A percentile compares a stretch with the other conserved stretches of the same genome.
Conservation (phyloP, 352 stramenopile genomes). For the Phytophthora pini region DNA sequence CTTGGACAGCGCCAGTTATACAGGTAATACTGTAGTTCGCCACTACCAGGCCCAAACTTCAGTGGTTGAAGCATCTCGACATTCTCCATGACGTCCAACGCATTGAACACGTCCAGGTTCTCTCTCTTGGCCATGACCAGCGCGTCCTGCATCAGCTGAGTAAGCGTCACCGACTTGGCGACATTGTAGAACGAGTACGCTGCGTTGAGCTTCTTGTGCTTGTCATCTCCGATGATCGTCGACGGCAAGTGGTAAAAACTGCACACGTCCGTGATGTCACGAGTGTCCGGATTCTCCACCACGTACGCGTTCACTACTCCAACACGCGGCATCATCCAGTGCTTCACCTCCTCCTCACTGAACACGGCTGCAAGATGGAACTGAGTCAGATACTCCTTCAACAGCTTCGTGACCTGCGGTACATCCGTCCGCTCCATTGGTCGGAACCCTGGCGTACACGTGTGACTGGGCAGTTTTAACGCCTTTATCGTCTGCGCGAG, state of each 20-base stretch:
- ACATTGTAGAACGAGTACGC: constrained; percentile 99
- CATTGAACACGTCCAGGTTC: constrained; percentile 73
- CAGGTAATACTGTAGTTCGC: constrained; percentile 79
- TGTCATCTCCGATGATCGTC: constrained; percentile 94
- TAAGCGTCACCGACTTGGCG: constrained; percentile 61
- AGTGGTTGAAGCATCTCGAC: constrained; percentile 57
- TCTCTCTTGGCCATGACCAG: constrained; percentile 65
- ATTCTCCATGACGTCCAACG: constrained; percentile 76
- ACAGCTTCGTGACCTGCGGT: constrained; percentile 48
- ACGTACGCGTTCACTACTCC: constrained; percentile 96
- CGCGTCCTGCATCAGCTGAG: constrained; percentile 72
- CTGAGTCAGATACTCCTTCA: constrained; percentile 63
- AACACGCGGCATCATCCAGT: constrained; percentile 96
- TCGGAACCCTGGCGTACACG: constrained; percentile 49
- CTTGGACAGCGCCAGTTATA: constrained; percentile 83
- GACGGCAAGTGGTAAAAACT: constrained; percentile 98
- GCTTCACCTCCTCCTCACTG: constrained; percentile 91
- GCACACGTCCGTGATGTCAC: constrained; percentile 94
- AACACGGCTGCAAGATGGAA: constrained; percentile 89
- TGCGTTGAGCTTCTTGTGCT: constrained; percentile 95
- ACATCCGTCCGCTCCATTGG: constrained; percentile 67
- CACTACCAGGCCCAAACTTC: constrained; percentile 67
- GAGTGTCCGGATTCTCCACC: constrained; percentile 60
- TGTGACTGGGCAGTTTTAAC: constrained; percentile 81
- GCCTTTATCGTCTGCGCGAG: constrained; percentile 93